Evolutionary conservation across 257 asterid genomes (phyloP), one percentile per base, ranked within the genome.

Genomic region (Solanum rostratum): DNA sequence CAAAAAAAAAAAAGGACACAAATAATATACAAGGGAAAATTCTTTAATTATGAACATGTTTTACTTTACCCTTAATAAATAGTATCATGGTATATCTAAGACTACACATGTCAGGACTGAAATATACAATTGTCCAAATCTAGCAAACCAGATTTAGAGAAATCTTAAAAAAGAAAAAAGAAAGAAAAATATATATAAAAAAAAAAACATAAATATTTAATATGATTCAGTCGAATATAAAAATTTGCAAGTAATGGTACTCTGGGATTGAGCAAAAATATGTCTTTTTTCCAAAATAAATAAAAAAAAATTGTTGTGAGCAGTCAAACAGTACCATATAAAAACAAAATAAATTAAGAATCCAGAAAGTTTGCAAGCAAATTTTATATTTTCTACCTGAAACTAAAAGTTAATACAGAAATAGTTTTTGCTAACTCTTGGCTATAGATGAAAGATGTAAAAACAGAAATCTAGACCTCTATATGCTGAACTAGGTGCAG

Each of bases 401-500:
- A n/a, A 22, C n/a, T 43, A 22, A 73, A 73, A 73, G 13, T 71
- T 41, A 43, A 43, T 20, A n/a, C 53, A 43, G 3, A n/a, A 27
- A 33, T 41, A 27, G 11, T 41, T 10, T 43, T 20, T 41, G 50
- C 37, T n/a, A n/a, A 43, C 55, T 71, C 29, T 71, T 12, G 12
- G n/a, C 20, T 71, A 5, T 43, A 12, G 20, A 39, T 69, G 49
- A 69, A 39, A 66, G 46, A 66, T 18, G 22, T 33, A 18, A 16
- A 33, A 4, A 39, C 53, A 69, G 7, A 69, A 69, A 37, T 37
- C 78, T 18, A 33, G 8, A 68, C 49, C 22, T 33, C 33, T 37
- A 68, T 13, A 68, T 27, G 76, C 41, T 24, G 89, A 84, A 53
- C 84, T 87, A 57, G 43, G 20, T 29, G 89, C 88, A 84, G 89